A percentile compares a stretch with the other conserved stretches of the same genome.
These are phyloP conservation scores for Blastobotrys serpentis DNA, from an alignment of 1,139 yeast species.

Conservation along the genomic window DNA sequence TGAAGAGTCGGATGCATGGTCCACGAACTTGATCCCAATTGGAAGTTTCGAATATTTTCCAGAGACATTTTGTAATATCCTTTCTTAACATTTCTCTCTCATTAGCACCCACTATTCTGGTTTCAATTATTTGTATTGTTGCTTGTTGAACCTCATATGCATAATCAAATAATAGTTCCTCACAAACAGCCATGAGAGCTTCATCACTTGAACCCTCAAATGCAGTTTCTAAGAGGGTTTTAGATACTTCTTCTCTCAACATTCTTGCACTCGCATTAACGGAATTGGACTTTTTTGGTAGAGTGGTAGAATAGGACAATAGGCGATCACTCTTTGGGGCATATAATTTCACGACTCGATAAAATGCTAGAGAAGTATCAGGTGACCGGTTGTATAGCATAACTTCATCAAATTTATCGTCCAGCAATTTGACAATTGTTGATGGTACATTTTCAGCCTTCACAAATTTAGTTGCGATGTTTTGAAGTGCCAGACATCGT, in stretches of 20 bases:
- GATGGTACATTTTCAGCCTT: constrained; percentile 12
- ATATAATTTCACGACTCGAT: constrained; percentile 33
- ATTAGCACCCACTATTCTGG: not conserved
- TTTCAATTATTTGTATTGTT: constrained; percentile 39
- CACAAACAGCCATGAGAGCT: constrained; percentile 30
- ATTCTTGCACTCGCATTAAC: constrained; percentile 21
- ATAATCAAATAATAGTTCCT: constrained; percentile 33
- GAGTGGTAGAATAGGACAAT: constrained; percentile 1
- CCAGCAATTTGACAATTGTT: constrained; percentile 24
- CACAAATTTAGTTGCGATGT: constrained; percentile 4
- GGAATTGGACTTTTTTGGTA: constrained; percentile 1
- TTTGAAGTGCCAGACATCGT: constrained; percentile 45
- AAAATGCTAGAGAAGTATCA: constrained; percentile 42
- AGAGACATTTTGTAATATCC: constrained; percentile 34
- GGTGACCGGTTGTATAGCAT: constrained; percentile 33
- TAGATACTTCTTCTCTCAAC: constrained; percentile 40
- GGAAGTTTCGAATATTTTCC: constrained; percentile 31
- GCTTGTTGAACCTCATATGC: constrained; percentile 52
- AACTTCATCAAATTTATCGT: constrained; percentile 27
- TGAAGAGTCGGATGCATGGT: constrained; percentile 43
- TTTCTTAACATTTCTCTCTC: constrained; percentile 15
- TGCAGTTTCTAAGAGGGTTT: constrained; percentile 34
- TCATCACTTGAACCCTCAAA: constrained; percentile 21
- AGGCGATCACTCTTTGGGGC: not conserved
- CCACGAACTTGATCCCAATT: constrained; percentile 48